These are phyloP conservation scores for Neurospora africana DNA, from an alignment of 495 filamentous ascomycete genomes.

Conservation along the genomic window DNA sequence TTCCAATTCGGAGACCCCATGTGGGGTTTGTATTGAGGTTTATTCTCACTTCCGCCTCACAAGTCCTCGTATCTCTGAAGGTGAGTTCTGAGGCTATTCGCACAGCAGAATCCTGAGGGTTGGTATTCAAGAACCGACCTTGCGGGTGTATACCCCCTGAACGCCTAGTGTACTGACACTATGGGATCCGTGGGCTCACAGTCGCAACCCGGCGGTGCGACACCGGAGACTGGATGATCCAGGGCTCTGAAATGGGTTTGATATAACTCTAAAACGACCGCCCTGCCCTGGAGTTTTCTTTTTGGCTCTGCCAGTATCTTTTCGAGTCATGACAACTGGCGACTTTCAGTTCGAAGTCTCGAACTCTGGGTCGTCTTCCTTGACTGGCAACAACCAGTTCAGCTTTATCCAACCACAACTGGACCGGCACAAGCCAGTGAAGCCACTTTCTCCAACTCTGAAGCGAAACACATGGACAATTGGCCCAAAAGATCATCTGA, in stretches of 20 bases:
- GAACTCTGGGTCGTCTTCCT: background rate
- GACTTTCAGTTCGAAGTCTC: background rate
- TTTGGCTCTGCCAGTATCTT: background rate
- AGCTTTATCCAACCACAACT: background rate
- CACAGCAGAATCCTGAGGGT: background rate
- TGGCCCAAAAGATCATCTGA: background rate
- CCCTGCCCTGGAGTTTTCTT: background rate
- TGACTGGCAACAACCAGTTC: background rate
- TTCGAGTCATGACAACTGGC: background rate
- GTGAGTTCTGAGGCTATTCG: background rate
- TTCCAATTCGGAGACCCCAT: background rate
- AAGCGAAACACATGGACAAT: background rate
- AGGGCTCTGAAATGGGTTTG: background rate
- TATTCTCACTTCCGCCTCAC: background rate
- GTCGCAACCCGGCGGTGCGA: background rate
- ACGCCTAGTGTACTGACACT: background rate
- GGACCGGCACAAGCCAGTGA: background rate
- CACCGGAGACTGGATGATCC: background rate
- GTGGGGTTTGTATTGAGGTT: background rate
- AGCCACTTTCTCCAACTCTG: background rate
- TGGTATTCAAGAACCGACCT: background rate
- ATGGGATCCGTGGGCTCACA: background rate
- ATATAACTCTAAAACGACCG: background rate
- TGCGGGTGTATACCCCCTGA: background rate
- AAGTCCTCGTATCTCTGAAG: background rate